Evolutionary conservation across 1,284 basidiomycete genomes (phyloP), one percentile per base, ranked within the genome.

Genomic region (Singerocomus rubriflavus): DNA sequence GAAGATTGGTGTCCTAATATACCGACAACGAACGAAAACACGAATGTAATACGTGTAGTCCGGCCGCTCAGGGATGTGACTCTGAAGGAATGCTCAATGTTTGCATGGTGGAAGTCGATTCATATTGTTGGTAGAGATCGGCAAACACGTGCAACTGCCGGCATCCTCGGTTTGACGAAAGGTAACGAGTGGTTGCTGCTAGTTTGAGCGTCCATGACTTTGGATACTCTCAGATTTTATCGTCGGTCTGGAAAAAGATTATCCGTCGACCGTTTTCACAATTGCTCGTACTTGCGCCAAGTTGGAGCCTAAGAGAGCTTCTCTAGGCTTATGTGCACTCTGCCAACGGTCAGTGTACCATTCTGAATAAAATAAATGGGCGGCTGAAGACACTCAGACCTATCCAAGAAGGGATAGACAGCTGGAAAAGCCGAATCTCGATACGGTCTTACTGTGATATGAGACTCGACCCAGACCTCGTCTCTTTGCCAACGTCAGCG

Each of bases 201-300:
- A 37, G 9, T 44, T 31, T 13, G n/a, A 29, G 26, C 16, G 8
- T 42, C 34, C 25, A 41, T 50, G 31, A 63, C 38, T 12, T 38
- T 25, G 7, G 5, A 27, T 40, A 36, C 12, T n/a, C 6, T 9
- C 47, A 93, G 91, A 86, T 63, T 95, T 95, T 64, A 90, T 95
- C 53, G 73, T 86, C 14, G 84, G 85, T 0, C 67, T 95, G 21
- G 90, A 91, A 66, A 81, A 79, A 40, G 83, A 92, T 60, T 94
- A 91, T 66, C 92, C 93, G 0, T 90, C 91, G 0, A 95, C 93
- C 0, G 92, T 95, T 4, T 92, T 90, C 7, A 87, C 92, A 0
- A 91, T 95, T 48, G 85, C 84, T 26, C 79, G 88, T 40, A 95
- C 92, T 0, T 91, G 89, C 55, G 84, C 79, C 25, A 95, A 95